These are phyloP conservation scores for Incumbomyces lentus DNA, from an alignment of 2,329 filamentous ascomycete genomes.

Conservation along the genomic window DNA sequence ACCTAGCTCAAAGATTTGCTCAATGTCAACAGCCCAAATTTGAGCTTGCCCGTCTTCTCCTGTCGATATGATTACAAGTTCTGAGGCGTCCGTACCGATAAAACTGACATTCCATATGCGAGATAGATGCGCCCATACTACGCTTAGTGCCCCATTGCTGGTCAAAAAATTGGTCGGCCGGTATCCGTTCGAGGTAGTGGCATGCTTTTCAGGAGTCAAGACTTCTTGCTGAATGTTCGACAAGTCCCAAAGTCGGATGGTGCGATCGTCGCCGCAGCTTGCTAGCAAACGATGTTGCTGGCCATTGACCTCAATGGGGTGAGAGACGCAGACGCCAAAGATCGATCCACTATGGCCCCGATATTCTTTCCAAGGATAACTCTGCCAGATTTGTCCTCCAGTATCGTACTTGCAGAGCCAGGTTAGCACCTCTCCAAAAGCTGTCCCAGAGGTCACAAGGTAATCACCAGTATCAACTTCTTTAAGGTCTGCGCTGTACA, in stretches of 20 bases:
- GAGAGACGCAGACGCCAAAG: conserved; percentile 76
- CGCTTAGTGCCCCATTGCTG: conserved; percentile 35
- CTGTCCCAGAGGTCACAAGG: conserved; percentile 77
- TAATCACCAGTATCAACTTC: conserved; percentile 51
- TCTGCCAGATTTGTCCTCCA: conserved; percentile 17
- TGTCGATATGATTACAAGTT: conserved; percentile 58
- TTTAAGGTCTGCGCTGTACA: conserved; percentile 71
- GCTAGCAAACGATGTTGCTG: conserved; percentile 55
- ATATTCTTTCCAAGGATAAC: conserved; percentile 46
- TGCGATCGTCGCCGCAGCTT: conserved; percentile 91
- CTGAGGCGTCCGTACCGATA: conserved; percentile 26
- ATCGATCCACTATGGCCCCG: conserved; percentile 80
- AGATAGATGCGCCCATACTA: conserved; percentile 75
- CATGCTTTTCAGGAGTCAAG: background rate
- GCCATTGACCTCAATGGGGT: conserved; percentile 33
- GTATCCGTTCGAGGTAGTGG: background rate
- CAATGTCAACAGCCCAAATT: conserved; percentile 52
- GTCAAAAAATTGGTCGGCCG: background rate
- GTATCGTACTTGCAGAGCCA: conserved; percentile 56
- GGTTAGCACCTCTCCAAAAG: conserved; percentile 85
- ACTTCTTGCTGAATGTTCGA: conserved; percentile 42
- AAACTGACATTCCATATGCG: conserved; percentile 84
- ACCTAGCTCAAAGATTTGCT: background rate
- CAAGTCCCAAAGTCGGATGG: conserved; percentile 79
- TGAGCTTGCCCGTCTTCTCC: conserved; percentile 76